Percentiles rank a stretch among this genome's conserved stretches.
phyloP scores from a whole-genome alignment of 192 early-diverging fungal species.

The Obelidium mucronatum region DNA sequence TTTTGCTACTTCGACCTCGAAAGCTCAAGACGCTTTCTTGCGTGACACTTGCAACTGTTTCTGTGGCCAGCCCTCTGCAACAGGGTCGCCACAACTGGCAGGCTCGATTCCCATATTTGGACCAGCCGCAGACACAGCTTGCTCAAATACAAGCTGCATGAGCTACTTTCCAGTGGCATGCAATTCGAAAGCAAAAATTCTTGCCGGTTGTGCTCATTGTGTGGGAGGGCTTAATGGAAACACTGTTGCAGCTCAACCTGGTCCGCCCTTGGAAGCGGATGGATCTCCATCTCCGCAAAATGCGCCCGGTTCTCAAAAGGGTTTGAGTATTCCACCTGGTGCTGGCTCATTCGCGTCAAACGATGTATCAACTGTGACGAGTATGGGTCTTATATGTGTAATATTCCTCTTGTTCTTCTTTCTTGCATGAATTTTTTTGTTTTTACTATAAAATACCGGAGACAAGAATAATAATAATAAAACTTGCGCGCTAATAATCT shows the following conservation, averaged over 20 bases:
- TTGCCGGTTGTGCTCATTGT: conserved; percentile 18
- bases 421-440: no score
- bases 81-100: neutral
- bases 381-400: no score
- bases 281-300: neutral
- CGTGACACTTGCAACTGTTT: conserved; percentile 22
- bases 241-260: neutral
- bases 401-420: no score
- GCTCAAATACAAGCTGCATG: conserved; percentile 6
- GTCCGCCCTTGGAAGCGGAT: neutral
- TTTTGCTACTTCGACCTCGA: no score
- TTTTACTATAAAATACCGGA: no score
- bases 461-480: no score
- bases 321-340: neutral
- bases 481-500: no score
- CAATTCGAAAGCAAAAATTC: neutral
- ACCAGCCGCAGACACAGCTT: neutral
- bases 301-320: neutral
- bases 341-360: neutral
- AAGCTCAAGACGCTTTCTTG: neutral
- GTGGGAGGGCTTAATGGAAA: neutral
- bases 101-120: conserved; percentile 21
- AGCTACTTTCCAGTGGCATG: conserved; percentile 16
- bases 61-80: neutral
- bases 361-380: no score